Base-by-base conservation (phyloP, 192 early-diverging fungal species). In the Coemansia sp. region DNA sequence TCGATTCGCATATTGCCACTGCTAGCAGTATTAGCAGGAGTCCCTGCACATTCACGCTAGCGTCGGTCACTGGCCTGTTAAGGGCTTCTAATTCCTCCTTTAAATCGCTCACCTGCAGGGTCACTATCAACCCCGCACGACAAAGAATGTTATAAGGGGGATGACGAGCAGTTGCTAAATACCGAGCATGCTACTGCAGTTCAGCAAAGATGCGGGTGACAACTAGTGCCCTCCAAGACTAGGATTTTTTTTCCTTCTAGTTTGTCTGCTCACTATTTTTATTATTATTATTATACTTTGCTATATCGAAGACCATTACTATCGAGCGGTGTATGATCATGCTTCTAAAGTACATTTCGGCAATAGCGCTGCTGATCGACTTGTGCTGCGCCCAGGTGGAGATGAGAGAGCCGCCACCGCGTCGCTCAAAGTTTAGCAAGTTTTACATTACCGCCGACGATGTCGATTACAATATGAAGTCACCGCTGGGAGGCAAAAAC, bases 381-480 rank as follows among this genome's bases (percentile, higher is more conserved):
- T 36, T 76, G 8, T 73, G 73, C 47, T 49, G 8, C 7, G 80
- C 75, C 16, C 80, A 83, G 20, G 73, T 83, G 36, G 76, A 78
- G 67, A 75, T 83, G 80, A 50, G 75, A 0, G 73, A 83, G 63
- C 80, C 80, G 15, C 70, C 80, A 7, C 80, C 80, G 24, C 75
- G 80, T 4, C 80, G 80, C 40, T 83, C 80, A 49, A 83, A 83
- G 62, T 78, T 78, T 38, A 78, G 75, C 69, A 65, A 66, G 63
- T 72, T 60, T 39, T 83, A 83, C 18, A 78, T 83, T 7, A 34
- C 36, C n/a, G 41, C 60, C 18, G 80, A 78, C 67, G 75, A 78
- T 39, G 73, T 83, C 20, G 80, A 83, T 63, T 83, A 83, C 67
- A 78, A 83, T 60, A 83, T 83, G 80, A 83, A 77, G 18, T 72